These are phyloP conservation scores for Chromosphaera perkinsii DNA, from an alignment of 208 protist species.

Conservation along the genomic window DNA sequence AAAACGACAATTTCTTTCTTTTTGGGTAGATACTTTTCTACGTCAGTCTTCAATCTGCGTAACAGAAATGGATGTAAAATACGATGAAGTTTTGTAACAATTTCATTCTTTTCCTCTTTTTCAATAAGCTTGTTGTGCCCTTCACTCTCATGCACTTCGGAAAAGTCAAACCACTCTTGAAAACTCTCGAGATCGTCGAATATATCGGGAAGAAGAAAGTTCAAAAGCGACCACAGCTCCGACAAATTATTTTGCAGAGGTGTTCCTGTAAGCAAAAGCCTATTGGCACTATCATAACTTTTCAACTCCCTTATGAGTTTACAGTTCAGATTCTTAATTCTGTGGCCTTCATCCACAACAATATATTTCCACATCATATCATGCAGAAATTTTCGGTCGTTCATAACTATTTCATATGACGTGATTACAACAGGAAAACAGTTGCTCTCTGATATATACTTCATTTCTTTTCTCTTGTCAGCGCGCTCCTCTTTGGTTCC, in stretches of 20 bases:
- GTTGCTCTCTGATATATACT: not conserved
- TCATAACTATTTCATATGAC: conserved; percentile 50
- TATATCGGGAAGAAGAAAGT: conserved; percentile 78
- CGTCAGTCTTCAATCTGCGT: conserved; percentile 83
- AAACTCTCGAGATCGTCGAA: conserved; percentile 75
- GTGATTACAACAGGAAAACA: conserved; percentile 48
- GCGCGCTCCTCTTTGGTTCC: conserved; percentile 13
- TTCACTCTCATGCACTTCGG: conserved; percentile 36
- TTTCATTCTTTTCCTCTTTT: not conserved
- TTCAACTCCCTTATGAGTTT: conserved; percentile 34
- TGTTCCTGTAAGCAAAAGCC: conserved; percentile 77
- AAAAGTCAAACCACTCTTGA: conserved; percentile 69
- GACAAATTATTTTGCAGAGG: conserved; percentile 56
- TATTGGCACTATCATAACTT: conserved; percentile 46
- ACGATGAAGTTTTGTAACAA: conserved; percentile 65
- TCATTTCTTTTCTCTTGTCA: not conserved
- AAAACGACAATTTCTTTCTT: conserved; percentile 51
- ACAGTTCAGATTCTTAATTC: conserved; percentile 58
- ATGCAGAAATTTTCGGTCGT: conserved; percentile 47
- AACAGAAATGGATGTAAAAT: conserved; percentile 87
- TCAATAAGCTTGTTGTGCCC: too few species aligned
- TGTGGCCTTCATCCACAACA: conserved; percentile 71
- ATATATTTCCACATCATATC: conserved; percentile 67
- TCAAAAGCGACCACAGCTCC: conserved; percentile 70
- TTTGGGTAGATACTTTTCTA: conserved; percentile 72